Evolutionary conservation across 1,284 basidiomycete genomes (phyloP).

Genomic region (Cutaneotrichosporon dermatis): DNA sequence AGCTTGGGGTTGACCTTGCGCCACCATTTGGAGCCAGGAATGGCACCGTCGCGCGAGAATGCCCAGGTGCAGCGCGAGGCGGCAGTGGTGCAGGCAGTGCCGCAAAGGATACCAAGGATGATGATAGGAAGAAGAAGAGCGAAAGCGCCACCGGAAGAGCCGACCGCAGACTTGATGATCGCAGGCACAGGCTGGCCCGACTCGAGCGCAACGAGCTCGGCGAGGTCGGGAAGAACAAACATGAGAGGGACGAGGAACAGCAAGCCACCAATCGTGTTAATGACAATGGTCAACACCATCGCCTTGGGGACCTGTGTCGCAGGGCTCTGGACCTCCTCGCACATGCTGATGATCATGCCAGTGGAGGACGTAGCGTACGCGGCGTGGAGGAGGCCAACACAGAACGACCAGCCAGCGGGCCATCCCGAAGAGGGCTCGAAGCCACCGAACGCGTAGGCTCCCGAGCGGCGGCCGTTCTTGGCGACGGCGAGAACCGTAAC

Average conservation of each 20-base stretch:
- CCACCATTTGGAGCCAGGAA: slow-evolving; percentile 46
- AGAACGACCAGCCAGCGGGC: slow-evolving; percentile 21
- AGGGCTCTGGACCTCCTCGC: slow-evolving; percentile 46
- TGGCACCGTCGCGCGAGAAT: slow-evolving; percentile 51
- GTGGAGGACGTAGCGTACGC: slow-evolving; percentile 39
- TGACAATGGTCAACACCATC: slow-evolving; percentile 23
- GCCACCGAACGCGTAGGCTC: slow-evolving; percentile 25
- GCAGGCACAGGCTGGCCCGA: slow-evolving; percentile 50
- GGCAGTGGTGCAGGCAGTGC: slow-evolving; percentile 44
- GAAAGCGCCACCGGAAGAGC: slow-evolving; percentile 46
- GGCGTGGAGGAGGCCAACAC: slow-evolving; percentile 42
- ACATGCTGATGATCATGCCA: slow-evolving; percentile 46
- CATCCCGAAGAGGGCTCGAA: slow-evolving; percentile 20
- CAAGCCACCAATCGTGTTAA: slow-evolving; percentile 32
- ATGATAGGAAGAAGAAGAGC: slow-evolving; percentile 48
- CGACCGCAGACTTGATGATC: slow-evolving; percentile 49
- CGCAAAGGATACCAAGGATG: slow-evolving; percentile 48
- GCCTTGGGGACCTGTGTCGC: slow-evolving; percentile 44
- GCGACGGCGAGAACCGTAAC: slow-evolving; percentile 44
- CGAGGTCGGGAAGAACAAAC: slow-evolving; percentile 49
- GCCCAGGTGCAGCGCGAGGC: slow-evolving; percentile 42
- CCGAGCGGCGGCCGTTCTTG: slow-evolving; percentile 37
- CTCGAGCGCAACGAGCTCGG: slow-evolving; percentile 39
- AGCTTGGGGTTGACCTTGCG: slow-evolving; percentile 42
- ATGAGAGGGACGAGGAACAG: slow-evolving; percentile 48